Evolutionary conservation across 169 alveolate genomes (phyloP).

Genomic region (Eimeria necatrix): DNA sequence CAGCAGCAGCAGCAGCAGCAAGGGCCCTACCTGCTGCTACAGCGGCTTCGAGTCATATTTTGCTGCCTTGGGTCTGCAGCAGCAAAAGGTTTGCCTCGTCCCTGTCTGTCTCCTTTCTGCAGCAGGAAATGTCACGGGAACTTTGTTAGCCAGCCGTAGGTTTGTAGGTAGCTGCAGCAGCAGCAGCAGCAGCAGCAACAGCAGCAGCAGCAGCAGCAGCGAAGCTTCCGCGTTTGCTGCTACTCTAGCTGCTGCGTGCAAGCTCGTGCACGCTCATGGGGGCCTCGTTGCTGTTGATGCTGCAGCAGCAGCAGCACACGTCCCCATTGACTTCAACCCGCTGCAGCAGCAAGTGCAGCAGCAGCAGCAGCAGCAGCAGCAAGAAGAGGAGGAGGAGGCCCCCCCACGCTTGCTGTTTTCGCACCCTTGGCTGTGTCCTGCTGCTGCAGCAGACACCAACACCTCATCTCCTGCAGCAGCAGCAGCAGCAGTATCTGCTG

Average conservation of each 20-base stretch:
- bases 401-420: background rate
- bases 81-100: slow-evolving; percentile 20
- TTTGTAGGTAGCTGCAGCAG: background rate
- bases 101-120: slow-evolving; percentile 37
- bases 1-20: background rate
- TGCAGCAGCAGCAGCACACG: slow-evolving; percentile 75
- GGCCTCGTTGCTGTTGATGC: slow-evolving; percentile 70
- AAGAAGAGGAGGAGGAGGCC: background rate
- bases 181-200: background rate
- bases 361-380: background rate
- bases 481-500: background rate
- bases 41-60: background rate
- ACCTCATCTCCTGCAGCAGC: background rate
- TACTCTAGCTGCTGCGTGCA: slow-evolving; percentile 34
- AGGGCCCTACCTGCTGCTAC: background rate
- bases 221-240: background rate
- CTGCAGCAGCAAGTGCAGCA: background rate
- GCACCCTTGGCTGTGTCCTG: background rate
- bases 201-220: background rate
- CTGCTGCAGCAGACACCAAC: slow-evolving; percentile 3
- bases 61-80: background rate
- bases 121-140: slow-evolving; percentile 46
- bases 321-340: slow-evolving; percentile 47
- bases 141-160: background rate
- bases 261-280: slow-evolving; percentile 61